These are phyloP conservation scores for Escovopsis sp. DNA, from an alignment of 2,329 filamentous ascomycete genomes.

Conservation along the genomic window DNA sequence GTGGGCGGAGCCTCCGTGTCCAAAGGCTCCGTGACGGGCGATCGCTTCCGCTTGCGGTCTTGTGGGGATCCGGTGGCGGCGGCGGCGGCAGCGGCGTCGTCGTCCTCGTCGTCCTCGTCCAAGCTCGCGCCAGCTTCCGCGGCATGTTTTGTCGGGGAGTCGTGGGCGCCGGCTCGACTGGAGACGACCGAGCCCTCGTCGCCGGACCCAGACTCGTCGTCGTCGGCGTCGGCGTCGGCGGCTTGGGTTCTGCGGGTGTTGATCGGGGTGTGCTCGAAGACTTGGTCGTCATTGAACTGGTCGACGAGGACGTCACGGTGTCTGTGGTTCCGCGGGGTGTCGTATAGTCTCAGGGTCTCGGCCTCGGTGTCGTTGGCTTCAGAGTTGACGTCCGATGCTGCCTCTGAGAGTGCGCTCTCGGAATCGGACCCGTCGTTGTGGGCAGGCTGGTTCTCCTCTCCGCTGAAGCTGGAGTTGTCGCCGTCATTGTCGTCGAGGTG, in stretches of 20 bases:
- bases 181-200: conserved; percentile 22
- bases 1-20: conserved; percentile 33
- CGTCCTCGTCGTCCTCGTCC: conserved; percentile 17
- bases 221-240: conserved; percentile 24
- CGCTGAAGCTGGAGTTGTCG: conserved; percentile 15
- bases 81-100: not conserved
- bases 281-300: conserved; percentile 36
- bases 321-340: conserved; percentile 60
- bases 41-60: conserved; percentile 37
- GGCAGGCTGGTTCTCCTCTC: conserved; percentile 12
- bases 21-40: conserved; percentile 27
- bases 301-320: conserved; percentile 47
- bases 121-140: conserved; percentile 13
- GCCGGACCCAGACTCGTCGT: conserved; percentile 26
- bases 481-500: conserved; percentile 24
- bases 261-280: conserved; percentile 57
- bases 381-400: conserved; percentile 25
- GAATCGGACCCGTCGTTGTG: conserved; percentile 26
- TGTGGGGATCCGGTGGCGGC: conserved; percentile 17
- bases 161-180: conserved; percentile 21
- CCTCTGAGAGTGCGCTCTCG: conserved; percentile 42
- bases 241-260: conserved; percentile 47
- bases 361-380: conserved; percentile 60
- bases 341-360: conserved; percentile 84
- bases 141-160: conserved; percentile 21